These are phyloP conservation scores for Boletus hoseneyae DNA, from an alignment of 1,284 basidiomycete species.

Conservation along the genomic window DNA sequence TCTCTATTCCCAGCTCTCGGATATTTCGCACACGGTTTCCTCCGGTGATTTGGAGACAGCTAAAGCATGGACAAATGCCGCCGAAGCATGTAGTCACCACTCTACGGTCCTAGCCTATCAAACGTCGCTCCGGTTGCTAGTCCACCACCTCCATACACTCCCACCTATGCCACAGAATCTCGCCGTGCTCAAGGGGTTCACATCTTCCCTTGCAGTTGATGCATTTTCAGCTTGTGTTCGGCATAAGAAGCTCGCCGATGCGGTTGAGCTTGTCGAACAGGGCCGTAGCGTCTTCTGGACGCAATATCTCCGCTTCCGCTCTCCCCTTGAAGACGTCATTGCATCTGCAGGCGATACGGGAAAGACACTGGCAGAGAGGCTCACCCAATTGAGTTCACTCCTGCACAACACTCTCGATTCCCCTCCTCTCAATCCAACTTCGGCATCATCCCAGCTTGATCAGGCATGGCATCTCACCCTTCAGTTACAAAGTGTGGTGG, in stretches of 20 bases:
- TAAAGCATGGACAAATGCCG: not conserved
- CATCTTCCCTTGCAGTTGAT: constrained; percentile 4
- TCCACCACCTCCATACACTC: constrained; percentile 1
- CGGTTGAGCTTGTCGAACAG: constrained; percentile 1
- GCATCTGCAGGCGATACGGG: not conserved
- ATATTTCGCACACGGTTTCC: not conserved
- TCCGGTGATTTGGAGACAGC: not conserved
- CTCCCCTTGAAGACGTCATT: not conserved
- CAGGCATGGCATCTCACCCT: not conserved
- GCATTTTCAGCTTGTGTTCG: constrained; percentile 2
- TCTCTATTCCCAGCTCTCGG: not conserved
- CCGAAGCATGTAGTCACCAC: constrained; percentile 1
- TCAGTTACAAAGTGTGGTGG: not conserved
- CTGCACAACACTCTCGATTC: not conserved
- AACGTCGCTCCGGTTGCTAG: constrained; percentile 3
- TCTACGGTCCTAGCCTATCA: constrained; percentile 4
- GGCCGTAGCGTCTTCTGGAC: constrained; percentile 2
- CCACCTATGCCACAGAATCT: constrained; percentile 5
- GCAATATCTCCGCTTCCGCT: not conserved
- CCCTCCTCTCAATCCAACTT: not conserved
- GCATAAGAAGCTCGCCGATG: not conserved
- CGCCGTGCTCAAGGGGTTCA: not conserved
- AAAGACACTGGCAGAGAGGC: not conserved
- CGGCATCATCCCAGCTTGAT: not conserved
- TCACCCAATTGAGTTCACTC: not conserved